phyloP scores from a whole-genome alignment of 768 basidiomycete species.

The Clathrus columnatus region DNA sequence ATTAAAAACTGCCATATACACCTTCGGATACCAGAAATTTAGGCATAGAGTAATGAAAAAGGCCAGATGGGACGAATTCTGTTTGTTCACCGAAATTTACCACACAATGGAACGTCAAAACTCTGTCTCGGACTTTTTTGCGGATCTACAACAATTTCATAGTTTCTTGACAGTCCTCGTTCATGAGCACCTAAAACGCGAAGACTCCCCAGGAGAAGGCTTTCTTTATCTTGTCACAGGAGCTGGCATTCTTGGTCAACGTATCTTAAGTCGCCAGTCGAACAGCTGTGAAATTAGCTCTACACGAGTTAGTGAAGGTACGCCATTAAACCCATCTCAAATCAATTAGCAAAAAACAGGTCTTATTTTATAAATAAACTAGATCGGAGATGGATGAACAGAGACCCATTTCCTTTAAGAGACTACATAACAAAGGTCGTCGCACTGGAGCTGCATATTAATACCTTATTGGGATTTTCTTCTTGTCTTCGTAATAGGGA shows the following conservation, averaged over 20 bases:
- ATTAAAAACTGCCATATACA: neutral
- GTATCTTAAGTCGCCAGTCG: neutral
- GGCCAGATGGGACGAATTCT: neutral
- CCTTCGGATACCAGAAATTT: neutral
- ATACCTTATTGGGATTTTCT: neutral
- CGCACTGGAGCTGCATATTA: neutral
- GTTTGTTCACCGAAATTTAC: neutral
- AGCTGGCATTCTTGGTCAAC: neutral
- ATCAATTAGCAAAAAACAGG: no score
- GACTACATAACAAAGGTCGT: neutral
- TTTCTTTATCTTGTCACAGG: neutral
- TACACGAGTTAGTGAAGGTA: neutral
- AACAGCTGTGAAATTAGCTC: neutral
- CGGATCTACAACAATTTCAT: neutral
- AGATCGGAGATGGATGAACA: neutral
- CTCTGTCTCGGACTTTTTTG: neutral
- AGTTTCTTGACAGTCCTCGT: neutral
- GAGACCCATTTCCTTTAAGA: neutral
- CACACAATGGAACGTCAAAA: neutral
- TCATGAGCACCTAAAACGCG: neutral
- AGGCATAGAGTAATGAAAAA: neutral
- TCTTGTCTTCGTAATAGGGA: neutral
- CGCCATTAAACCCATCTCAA: no score
- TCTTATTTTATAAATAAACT: neutral
- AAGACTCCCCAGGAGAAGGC: neutral